Evolutionary conservation across 2,329 filamentous ascomycete species (phyloP), one percentile per base, ranked within the genome.

Genomic region (Aspergillus sergii): DNA sequence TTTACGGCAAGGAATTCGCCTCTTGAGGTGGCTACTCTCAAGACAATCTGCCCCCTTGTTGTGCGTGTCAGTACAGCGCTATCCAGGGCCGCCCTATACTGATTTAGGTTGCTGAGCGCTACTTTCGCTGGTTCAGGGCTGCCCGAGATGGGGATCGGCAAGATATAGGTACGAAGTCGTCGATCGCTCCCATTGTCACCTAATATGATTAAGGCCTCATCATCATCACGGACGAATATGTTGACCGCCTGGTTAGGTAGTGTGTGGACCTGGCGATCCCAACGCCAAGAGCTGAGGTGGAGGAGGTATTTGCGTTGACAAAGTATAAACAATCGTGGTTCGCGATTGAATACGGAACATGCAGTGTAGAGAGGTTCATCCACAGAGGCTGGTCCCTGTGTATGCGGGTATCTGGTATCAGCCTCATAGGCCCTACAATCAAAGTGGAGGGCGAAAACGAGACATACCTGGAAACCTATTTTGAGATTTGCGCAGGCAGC

Each of bases 161-260:
- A 34, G 30, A 11, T 26, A 46, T 60, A 60, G 14, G 50, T 36
- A 5, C 58, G 34, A 9, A 60, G 50, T 4, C 32, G 58, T 5
- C 58, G 58, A 28, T 60, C 58, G 36, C 41, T 34, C 7, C 50
- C 58, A 55, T 55, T 60, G n/a, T 60, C 41, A 1, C 58, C 58
- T 14, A 60, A 51, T 7, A 60, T 39, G 6, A 60, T 14, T 2
- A 60, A 19, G 6, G 50, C 16, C 28, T 46, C 58, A 10, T 60
- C 50, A 8, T 60, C 58, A 9, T 60, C 58, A 41, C 58, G 50
- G 2, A 56, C 58, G 30, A 56, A 60, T 6, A 60, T 14, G 9
- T 60, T 51, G 19, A 48, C 51, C 3, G 41, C 39, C 26, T 60
- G 50, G 39, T 34, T 23, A 10, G 50, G 58, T 19, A 60, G 39